Conservation (phyloP, 1,139 yeast genomes). For the Hyphopichia burtonii region DNA sequence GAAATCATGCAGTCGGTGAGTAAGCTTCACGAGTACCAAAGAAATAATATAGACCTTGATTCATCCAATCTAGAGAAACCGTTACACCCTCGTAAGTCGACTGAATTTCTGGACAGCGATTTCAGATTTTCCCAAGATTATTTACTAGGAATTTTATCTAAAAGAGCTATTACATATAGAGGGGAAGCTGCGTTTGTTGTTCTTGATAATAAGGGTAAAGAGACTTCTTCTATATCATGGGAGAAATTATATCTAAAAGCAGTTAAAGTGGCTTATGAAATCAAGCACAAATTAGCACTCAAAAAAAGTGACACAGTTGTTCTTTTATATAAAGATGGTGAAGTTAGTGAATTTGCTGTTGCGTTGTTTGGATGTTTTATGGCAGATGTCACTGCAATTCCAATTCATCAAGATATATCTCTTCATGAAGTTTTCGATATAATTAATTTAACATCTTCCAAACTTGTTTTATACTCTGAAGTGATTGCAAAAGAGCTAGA, state of each 20-base stretch:
- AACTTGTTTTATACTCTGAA: conserved; percentile 79
- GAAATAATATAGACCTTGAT: conserved; percentile 24
- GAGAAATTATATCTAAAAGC: conserved; percentile 82
- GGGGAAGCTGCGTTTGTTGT: conserved; percentile 70
- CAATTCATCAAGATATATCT: conserved; percentile 74
- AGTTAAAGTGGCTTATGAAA: conserved; percentile 85
- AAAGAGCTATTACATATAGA: conserved; percentile 65
- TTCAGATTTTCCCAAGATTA: conserved; percentile 43
- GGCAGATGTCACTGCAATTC: conserved; percentile 94
- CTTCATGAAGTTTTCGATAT: conserved; percentile 69
- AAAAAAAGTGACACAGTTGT: conserved; percentile 84
- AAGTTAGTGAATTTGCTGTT: conserved; percentile 79
- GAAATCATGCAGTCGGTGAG: conserved; percentile 43
- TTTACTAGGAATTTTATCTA: conserved; percentile 68
- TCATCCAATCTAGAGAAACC: conserved; percentile 52
- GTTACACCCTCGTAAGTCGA: conserved; percentile 54
- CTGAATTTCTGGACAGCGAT: conserved; percentile 23
- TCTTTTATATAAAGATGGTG: conserved; percentile 78
- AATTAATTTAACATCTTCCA: conserved; percentile 72
- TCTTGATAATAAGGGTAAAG: conserved; percentile 80
- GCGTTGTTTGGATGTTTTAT: conserved; percentile 90
- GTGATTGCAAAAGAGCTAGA: conserved; percentile 71
- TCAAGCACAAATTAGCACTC: conserved; percentile 65
- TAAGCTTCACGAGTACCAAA: conserved; percentile 34
- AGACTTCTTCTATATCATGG: conserved; percentile 77